Base-by-base conservation (phyloP, 2,329 filamentous ascomycete genomes). In the Penicillium sp. region DNA sequence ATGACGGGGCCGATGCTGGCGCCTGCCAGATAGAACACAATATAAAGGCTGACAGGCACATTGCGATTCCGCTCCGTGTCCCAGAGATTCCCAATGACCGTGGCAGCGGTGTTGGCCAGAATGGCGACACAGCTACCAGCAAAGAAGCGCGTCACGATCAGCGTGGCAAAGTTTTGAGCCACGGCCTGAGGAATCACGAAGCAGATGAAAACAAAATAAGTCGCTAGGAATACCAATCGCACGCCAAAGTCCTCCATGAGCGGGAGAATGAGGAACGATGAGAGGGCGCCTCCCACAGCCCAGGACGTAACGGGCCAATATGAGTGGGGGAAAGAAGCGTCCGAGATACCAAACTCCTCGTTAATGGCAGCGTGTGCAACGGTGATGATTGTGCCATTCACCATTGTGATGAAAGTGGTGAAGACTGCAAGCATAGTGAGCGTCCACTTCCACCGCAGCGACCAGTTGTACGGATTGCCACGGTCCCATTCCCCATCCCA, bases 1-100 rank as follows among this genome's bases (percentile, higher is more conserved):
- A 74, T 63, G 0, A 75, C 69, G 1, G 73, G 73, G 0, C 73
- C 73, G 24, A 73, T 67, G 24, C 65, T 73, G 8, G 71, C 60
- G 3, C 72, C 73, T 2, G 64, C 65, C 6, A 76, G 57, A 7
- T 71, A 62, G 0, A 63, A 62, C 20, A 69, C 66, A 1, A 73
- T 71, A 40, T 68, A 76, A 6, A 75, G 55, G 4, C 67, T 69
- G 27, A 71, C 68, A 0, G 66, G 66, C 28, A 71, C 59, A 41
- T 67, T 70, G 14, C 70, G 66, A 1, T 57, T 58, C 16, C 52
- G 56, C 6, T 64, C 65, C 3, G 56, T 61, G 11, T 56, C 55
- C 70, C 70, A 67, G 2, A 67, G 36, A 42, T 67, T 64, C 1
- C 57, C 57, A 26, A 63, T 58, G 4, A 63, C 54, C 1, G 60